These are phyloP conservation scores for Mycena rosella DNA, from an alignment of 768 basidiomycete species.

Conservation along the genomic window DNA sequence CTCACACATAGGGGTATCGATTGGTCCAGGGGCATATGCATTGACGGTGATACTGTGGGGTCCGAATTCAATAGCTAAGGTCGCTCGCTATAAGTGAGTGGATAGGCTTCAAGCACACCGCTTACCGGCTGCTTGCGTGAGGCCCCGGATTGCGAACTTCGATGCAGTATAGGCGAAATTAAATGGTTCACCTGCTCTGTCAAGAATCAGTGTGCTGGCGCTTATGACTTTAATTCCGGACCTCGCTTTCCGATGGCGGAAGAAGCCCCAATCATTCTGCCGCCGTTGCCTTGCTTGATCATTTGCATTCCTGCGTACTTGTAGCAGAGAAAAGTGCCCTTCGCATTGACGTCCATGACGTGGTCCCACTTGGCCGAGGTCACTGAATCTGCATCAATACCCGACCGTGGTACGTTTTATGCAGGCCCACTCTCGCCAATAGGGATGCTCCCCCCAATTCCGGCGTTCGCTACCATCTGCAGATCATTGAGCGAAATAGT, in stretches of 20 bases:
- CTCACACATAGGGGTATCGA: conserved; percentile 25
- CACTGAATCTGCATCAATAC: conserved; percentile 1
- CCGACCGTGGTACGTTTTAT: background rate
- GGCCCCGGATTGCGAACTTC: conserved; percentile 44
- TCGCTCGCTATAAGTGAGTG: too few species aligned
- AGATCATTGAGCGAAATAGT: too few species aligned
- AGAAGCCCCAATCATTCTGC: conserved; percentile 52
- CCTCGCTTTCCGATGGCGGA: conserved; percentile 35
- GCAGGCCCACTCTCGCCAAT: conserved; percentile 24
- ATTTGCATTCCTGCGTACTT: conserved; percentile 54
- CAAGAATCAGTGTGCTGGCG: background rate
- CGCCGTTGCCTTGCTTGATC: conserved; percentile 54
- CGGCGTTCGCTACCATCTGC: conserved; percentile 49
- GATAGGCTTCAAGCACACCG: background rate
- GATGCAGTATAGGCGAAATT: conserved; percentile 43
- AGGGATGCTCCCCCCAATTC: conserved; percentile 22
- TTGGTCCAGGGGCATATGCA: conserved; percentile 43
- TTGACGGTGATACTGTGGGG: conserved; percentile 44
- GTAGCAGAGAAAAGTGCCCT: conserved; percentile 52
- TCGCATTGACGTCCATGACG: conserved; percentile 45
- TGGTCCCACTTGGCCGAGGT: conserved; percentile 44
- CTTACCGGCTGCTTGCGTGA: conserved; percentile 31
- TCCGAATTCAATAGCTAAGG: conserved; percentile 11
- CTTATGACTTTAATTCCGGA: background rate
- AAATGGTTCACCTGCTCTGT: conserved; percentile 14